Conservation (phyloP, 2,329 filamentous ascomycete genomes). For the Blastomyces emzantsi region DNA sequence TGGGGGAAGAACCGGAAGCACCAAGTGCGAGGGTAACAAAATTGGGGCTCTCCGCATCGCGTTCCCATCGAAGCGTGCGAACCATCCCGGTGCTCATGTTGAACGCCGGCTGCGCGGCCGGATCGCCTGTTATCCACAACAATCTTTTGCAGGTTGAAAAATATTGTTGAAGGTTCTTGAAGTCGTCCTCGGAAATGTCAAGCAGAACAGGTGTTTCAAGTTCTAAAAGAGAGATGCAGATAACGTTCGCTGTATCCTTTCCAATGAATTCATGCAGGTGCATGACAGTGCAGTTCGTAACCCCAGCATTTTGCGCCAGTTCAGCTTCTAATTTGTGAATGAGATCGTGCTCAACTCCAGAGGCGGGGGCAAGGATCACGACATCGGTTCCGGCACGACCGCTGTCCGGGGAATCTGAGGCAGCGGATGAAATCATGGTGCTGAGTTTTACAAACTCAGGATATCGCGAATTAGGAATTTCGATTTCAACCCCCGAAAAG, state of each 20-base stretch:
- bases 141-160: conserved; percentile 22
- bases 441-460: conserved; percentile 17
- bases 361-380: conserved; percentile 5
- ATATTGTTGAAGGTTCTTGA: conserved; percentile 22
- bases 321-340: conserved; percentile 5
- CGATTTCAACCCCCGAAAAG: conserved; percentile 14
- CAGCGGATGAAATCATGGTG: conserved; percentile 17
- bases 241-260: conserved; percentile 16
- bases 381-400: conserved; percentile 1
- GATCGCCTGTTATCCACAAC: conserved; percentile 30
- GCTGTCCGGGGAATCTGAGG: conserved; percentile 1
- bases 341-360: conserved; percentile 7
- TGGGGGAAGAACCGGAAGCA: conserved; percentile 11
- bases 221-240: conserved; percentile 21
- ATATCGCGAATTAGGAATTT: conserved; percentile 11
- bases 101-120: conserved; percentile 22
- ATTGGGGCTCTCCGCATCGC: conserved; percentile 25
- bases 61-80: conserved; percentile 28
- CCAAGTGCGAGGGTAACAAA: conserved; percentile 21
- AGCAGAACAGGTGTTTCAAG: conserved; percentile 16
- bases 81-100: conserved; percentile 28
- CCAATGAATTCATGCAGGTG: conserved; percentile 17
- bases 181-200: conserved; percentile 20
- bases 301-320: conserved; percentile 8
- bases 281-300: conserved; percentile 14